Conservation (phyloP, 805 yeast species). For the Osmozyma mogii region DNA sequence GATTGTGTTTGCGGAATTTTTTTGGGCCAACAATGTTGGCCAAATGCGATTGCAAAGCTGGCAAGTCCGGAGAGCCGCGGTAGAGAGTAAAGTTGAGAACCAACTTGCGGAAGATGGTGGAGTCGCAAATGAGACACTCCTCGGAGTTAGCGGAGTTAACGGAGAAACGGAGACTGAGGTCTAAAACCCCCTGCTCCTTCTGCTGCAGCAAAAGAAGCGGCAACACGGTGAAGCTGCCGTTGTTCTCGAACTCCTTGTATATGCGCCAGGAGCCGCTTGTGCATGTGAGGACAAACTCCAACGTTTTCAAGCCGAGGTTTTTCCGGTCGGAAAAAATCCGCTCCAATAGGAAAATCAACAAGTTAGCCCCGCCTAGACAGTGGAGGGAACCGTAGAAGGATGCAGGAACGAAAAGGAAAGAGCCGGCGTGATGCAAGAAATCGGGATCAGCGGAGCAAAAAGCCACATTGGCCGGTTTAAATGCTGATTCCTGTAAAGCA, state of each 20-base stretch:
- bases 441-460: conserved; percentile 9
- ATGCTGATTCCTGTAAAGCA: conserved; percentile 1
- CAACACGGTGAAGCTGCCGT: conserved; percentile 14
- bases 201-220: conserved; percentile 8
- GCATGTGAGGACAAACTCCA: conserved; percentile 36
- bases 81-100: conserved; percentile 55
- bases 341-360: no score
- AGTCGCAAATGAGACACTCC: conserved; percentile 46
- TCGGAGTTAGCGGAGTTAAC: conserved; percentile 26
- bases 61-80: conserved; percentile 45
- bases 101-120: conserved; percentile 44
- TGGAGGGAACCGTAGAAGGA: conserved; percentile 28
- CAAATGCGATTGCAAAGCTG: conserved; percentile 51
- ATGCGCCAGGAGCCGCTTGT: conserved; percentile 44
- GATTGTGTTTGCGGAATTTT: conserved; percentile 43
- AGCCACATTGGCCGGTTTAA: conserved; percentile 7
- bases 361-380: conserved; percentile 45
- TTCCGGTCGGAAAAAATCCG: conserved; percentile 11
- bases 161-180: background rate
- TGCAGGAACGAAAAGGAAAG: conserved; percentile 14
- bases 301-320: conserved; percentile 20
- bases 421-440: conserved; percentile 8
- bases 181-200: conserved; percentile 4
- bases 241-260: conserved; percentile 50
- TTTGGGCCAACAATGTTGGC: conserved; percentile 48